A percentile compares a stretch with the other conserved stretches of the same genome.
Conservation (phyloP, 163 green algal genomes). For the Trebouxiophyceae sp. region DNA sequence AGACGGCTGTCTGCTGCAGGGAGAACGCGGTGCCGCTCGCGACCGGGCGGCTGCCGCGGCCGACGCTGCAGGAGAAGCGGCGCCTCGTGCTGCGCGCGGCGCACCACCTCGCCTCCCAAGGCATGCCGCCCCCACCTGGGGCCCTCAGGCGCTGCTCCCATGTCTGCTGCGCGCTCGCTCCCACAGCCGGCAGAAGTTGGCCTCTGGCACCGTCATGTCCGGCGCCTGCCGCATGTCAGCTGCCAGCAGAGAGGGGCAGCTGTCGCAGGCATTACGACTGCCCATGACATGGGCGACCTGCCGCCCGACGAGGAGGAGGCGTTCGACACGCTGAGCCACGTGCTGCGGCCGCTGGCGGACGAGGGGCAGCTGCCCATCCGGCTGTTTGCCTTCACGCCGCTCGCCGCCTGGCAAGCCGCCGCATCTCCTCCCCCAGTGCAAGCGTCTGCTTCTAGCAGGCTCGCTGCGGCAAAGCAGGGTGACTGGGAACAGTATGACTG, state of each 20-base stretch:
- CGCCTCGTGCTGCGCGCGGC: constrained; percentile 30
- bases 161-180: no score
- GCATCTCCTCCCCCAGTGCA: no score
- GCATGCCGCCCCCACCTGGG: no score
- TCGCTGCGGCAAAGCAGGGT: no score
- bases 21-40: constrained; percentile 41
- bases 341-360: constrained; percentile 43
- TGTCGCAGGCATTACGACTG: constrained; percentile 47
- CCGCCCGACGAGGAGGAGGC: constrained; percentile 13
- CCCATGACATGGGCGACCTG: constrained; percentile 53
- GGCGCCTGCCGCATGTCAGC: no score
- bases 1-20: no score
- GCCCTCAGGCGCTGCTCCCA: no score
- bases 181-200: no score
- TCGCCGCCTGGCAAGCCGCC: constrained; percentile 36
- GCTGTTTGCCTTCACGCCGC: constrained; percentile 40
- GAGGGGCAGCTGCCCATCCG: constrained; percentile 38
- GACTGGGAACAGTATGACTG: no score
- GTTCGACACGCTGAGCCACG: constrained; percentile 36
- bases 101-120: constrained; percentile 28
- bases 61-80: constrained; percentile 12
- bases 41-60: constrained; percentile 23
- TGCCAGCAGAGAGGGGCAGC: no score
- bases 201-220: no score
- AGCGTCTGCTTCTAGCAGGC: no score